Conservation (phyloP, 495 filamentous ascomycete genomes). For the Penicillium angulare region DNA sequence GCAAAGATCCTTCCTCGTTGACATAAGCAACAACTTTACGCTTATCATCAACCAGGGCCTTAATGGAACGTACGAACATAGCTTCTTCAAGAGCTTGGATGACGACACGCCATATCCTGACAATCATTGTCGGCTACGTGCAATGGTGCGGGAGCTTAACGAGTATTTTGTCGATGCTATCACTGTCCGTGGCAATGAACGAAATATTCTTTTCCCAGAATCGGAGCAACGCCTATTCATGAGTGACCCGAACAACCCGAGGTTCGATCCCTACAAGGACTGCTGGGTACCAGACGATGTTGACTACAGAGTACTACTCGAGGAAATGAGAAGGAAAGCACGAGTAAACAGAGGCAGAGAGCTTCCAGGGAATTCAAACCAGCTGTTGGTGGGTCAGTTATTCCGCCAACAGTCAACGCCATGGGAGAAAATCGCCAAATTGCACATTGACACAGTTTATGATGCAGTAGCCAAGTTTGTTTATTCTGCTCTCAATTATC, state of each 20-base stretch:
- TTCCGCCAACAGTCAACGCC: conserved; percentile 43
- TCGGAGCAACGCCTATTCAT: too few species aligned
- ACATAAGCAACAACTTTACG: conserved; percentile 52
- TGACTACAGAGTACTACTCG: neutral
- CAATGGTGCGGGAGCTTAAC: conserved; percentile 57
- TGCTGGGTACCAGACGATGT: conserved; percentile 9
- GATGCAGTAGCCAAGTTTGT: conserved; percentile 28
- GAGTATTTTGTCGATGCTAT: conserved; percentile 55
- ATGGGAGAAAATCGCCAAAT: conserved; percentile 31
- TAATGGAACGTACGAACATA: conserved; percentile 54
- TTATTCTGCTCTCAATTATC: conserved; percentile 20
- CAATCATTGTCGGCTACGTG: conserved; percentile 54
- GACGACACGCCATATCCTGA: neutral
- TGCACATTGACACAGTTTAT: conserved; percentile 22
- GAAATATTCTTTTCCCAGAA: neutral
- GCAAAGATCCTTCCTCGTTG: conserved; percentile 53
- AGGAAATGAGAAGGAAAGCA: conserved; percentile 12
- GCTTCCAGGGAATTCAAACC: conserved; percentile 46
- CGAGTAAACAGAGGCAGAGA: conserved; percentile 37
- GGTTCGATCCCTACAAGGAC: conserved; percentile 9
- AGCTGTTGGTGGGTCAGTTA: conserved; percentile 38
- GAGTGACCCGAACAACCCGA: too few species aligned
- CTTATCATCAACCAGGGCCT: conserved; percentile 47
- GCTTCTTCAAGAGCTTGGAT: conserved; percentile 52
- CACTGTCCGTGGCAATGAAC: neutral